Evolutionary conservation across 768 basidiomycete genomes (phyloP), one percentile per base, ranked within the genome.

Genomic region (Xerocomellus amylosporus): DNA sequence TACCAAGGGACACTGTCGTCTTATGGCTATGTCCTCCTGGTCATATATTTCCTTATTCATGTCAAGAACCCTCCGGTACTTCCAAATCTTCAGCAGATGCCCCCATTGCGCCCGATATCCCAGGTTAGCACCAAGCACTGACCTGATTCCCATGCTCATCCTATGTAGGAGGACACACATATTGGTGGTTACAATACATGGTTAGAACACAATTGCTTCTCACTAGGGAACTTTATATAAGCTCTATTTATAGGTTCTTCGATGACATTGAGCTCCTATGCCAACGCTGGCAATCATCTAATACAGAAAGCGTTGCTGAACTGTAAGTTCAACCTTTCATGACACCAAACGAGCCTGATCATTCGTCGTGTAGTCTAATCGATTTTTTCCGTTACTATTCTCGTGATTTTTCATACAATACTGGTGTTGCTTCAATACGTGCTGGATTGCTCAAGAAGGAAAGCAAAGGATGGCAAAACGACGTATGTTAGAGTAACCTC

Each of bases 351-450:
- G 14, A 30, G 36, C 13, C 54, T 56, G 58, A 65, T 41, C 45
- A 33, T 30, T 31, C 9, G 51, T 37, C 61, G n/a, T 56, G 24
- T 36, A 97, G 94, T 66, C 76, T 99, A 72, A 92, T 97, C 67
- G 96, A 98, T 71, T 98, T 99, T 73, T 99, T 96, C 81, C 88
- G 89, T 63, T 98, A 93, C 71, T 99, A 88, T 75, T 87, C 93
- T 46, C 87, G 93, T 54, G 93, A 95, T 69, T 99, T 98, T 74
- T 75, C 79, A 46, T 99, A 96, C 75, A 91, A 89, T 71, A 88
- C 86, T 55, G 88, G 90, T 46, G 94, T 98, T 48, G 87, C 90
- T 49, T 95, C 93, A 41, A 93, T 99, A 65, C 80, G 94, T 62
- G 85, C 85, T 46, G 96, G 96, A 19, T 75, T 92, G 10, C 66